Evolutionary conservation across 2,329 filamentous ascomycete species (phyloP), one percentile per base, ranked within the genome.

Genomic region (Pseudocercospora fuligena): DNA sequence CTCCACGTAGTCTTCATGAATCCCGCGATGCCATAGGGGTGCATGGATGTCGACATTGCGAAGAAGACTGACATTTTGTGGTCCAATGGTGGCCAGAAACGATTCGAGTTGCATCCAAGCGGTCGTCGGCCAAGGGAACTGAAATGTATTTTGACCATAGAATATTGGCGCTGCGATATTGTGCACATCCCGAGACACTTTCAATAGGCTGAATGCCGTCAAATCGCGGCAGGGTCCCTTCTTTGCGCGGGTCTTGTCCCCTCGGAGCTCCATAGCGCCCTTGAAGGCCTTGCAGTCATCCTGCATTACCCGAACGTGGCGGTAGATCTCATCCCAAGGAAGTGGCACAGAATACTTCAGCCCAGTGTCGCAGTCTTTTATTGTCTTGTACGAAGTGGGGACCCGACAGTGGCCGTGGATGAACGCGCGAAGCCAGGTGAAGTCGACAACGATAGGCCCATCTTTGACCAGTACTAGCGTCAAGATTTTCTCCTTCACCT

Each of bases 61-160:
- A 4, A 72, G 56, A 21, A 61, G 53, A 6, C 27, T 33, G 1
- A 63, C 63, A 36, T 72, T 70, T 23, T 23, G 49, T 12, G 57
- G 31, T 33, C 70, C 70, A 27, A 71, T 69, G 8, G 65, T 69
- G 5, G 67, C 65, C 21, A 72, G 61, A 33, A 70, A 72, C 0
- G 69, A 67, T 56, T 70, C 69, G 27, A 72, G 61, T 40, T 68
- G 67, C 69, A 72, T 67, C 70, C 70, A 72, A 0, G 69, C 66
- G 33, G 61, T 61, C 0, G 65, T 68, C 12, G 66, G 23, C 60
- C 63, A 67, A 5, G 69, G 70, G 46, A 72, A 72, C 21, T 23
- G 63, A 60, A 70, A 72, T 5, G 64, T 67, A 58, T 72, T 72
- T 14, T 63, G n/a, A 7, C 64, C 51, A 36, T 71, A 71, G 57